These are phyloP conservation scores for Coemansia sp. DNA, from an alignment of 192 early-diverging fungal genomes.

Conservation along the genomic window DNA sequence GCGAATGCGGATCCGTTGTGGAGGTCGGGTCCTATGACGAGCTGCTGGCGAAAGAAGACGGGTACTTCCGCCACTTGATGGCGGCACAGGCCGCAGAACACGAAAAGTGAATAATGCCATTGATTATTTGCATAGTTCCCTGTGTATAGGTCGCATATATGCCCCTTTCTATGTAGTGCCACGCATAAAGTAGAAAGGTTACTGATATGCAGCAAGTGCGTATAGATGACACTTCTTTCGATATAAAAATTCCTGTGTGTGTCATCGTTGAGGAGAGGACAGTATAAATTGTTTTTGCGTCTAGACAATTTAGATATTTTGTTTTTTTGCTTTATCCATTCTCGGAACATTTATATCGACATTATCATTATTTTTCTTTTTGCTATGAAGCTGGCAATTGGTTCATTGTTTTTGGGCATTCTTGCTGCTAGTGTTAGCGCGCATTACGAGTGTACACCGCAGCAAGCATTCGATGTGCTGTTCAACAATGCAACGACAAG, in stretches of 20 bases:
- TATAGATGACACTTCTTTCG: background rate
- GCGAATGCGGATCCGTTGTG: constrained; percentile 59
- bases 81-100: constrained; percentile 46
- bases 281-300: background rate
- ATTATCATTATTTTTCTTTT: background rate
- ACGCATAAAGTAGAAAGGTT: background rate
- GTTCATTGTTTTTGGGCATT: background rate
- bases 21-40: constrained; percentile 71
- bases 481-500: constrained; percentile 24
- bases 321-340: background rate
- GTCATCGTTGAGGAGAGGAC: background rate
- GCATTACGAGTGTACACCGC: constrained; percentile 30
- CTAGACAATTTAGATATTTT: background rate
- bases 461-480: constrained; percentile 37
- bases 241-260: no score
- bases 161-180: background rate
- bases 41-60: constrained; percentile 55
- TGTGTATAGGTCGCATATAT: background rate
- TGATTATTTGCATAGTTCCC: background rate
- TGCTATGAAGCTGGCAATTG: constrained; percentile 19
- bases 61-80: constrained; percentile 57
- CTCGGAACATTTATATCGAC: background rate
- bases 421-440: constrained; percentile 7
- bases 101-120: background rate
- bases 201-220: background rate